Base-by-base conservation (phyloP, 2,329 filamentous ascomycete species). In the Diatrype stigma region DNA sequence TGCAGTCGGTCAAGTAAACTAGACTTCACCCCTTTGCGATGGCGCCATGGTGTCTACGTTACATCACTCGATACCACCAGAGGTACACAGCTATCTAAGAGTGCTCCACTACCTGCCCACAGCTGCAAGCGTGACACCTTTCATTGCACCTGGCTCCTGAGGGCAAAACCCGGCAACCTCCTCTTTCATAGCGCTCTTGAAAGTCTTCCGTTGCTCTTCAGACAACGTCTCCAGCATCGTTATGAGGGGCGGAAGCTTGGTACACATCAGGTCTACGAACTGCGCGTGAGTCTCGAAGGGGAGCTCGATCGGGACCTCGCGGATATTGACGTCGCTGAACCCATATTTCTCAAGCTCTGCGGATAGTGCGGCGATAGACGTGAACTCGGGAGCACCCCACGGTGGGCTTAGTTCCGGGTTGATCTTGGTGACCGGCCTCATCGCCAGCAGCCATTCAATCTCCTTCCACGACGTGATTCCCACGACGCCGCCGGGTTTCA, bases 101-200 rank as follows among this genome's bases (percentile, higher is more conserved):
- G 67, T 50, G 51, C 23, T 42, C 35, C 7, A 34, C 30, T 34
- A 7, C 30, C 14, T 14, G 14, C 7, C 30, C 30, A 34, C 30
- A 34, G 30, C 30, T 34, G 30, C 30, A 14, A 34, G 7, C 30
- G 30, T 14, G 14, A 34, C 30, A 34, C 30, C 30, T 14, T 14
- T 34, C 30, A 34, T 34, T 34, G 30, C 30, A 34, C 30, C 30
- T 34, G 30, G 30, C 14, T 34, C 30, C 30, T 34, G 30, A 14
- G 14, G 30, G 30, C 14, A 34, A 34, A 34, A 34, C 14, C 30
- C 7, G 30, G 30, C 30, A 7, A 34, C 30, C 30, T 34, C 30
- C 30, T 34, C 30, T 34, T 34, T 34, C 30, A 34, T 34, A 14
- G 30, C 30, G 30, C 30, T 34, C 30, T 14, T 34, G 14, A 34